Evolutionary conservation across 352 stramenopile species (phyloP).

Genomic region (Phytophthora idaei): DNA sequence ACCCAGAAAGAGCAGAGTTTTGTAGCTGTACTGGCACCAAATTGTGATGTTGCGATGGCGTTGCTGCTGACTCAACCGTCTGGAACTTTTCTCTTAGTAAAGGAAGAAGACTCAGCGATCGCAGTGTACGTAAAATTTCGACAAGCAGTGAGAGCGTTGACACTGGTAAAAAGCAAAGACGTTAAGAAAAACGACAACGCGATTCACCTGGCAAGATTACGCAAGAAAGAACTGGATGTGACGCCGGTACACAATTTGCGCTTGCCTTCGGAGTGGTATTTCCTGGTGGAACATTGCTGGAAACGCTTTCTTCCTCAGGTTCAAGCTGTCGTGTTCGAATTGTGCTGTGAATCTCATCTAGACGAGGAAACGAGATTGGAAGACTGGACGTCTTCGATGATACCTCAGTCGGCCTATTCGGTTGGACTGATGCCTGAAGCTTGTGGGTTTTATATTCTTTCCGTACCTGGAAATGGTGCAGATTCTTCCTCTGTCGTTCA

Average conservation of each 20-base stretch:
- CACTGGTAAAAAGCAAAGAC: constrained; percentile 57
- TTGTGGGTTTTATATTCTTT: constrained; percentile 64
- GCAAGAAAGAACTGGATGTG: constrained; percentile 33
- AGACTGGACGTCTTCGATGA: constrained; percentile 40
- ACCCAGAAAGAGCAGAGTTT: constrained; percentile 36
- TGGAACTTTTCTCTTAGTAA: constrained; percentile 54
- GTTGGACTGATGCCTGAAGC: constrained; percentile 44
- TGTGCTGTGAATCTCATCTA: constrained; percentile 55
- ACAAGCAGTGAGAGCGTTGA: constrained; percentile 44
- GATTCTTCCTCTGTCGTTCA: constrained; percentile 25
- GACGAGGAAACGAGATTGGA: constrained; percentile 55
- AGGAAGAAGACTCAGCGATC: constrained; percentile 47
- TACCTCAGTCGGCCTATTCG: constrained; percentile 27
- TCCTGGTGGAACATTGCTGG: constrained; percentile 59
- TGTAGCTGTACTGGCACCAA: constrained; percentile 57
- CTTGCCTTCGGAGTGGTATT: constrained; percentile 37
- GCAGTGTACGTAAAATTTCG: constrained; percentile 67
- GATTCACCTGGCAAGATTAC: constrained; percentile 42
- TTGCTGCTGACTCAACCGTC: constrained; percentile 51
- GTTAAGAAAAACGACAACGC: constrained; percentile 43
- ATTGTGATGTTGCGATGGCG: constrained; percentile 39
- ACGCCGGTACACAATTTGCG: constrained; percentile 54
- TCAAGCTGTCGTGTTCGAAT: constrained; percentile 61
- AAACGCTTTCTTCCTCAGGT: constrained; percentile 61
- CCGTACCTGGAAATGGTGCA: constrained; percentile 15